These are phyloP conservation scores for Xylaria intraflava DNA, from an alignment of 495 filamentous ascomycete species.

Conservation along the genomic window DNA sequence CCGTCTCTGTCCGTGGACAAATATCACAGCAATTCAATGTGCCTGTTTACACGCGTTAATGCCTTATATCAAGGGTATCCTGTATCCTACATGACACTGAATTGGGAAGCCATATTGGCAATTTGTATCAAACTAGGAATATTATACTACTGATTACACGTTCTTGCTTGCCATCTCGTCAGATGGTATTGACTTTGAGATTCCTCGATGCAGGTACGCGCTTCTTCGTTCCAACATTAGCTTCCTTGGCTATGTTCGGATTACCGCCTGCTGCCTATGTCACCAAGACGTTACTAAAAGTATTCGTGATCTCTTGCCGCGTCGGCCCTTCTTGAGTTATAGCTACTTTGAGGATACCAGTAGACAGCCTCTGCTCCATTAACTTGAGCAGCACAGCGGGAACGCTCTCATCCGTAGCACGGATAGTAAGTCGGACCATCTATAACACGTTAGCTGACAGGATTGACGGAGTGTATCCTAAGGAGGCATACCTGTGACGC, in stretches of 20 bases:
- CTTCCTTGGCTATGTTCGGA: slow-evolving; percentile 5
- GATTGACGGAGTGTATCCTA: background rate
- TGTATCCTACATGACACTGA: too few relatives aligned
- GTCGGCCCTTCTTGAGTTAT: slow-evolving; percentile 31
- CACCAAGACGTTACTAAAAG: slow-evolving; percentile 47
- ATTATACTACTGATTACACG: background rate
- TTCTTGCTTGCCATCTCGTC: background rate
- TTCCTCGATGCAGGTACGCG: background rate
- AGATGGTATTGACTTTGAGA: background rate
- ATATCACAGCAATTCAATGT: too few relatives aligned
- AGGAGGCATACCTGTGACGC: slow-evolving; percentile 61
- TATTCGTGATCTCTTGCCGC: slow-evolving; percentile 38
- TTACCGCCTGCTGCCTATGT: slow-evolving; percentile 17
- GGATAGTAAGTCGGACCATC: slow-evolving; percentile 93
- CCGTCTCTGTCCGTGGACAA: too few relatives aligned
- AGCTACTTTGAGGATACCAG: slow-evolving; percentile 37
- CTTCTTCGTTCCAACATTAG: slow-evolving; percentile 1
- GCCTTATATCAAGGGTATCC: too few relatives aligned
- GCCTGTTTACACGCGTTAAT: too few relatives aligned
- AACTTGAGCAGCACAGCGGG: slow-evolving; percentile 72
- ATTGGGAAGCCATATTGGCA: too few relatives aligned
- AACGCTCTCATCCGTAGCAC: slow-evolving; percentile 86
- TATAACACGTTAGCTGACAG: slow-evolving; percentile 36
- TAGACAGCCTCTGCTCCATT: slow-evolving; percentile 74
- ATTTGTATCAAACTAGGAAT: too few relatives aligned